Evolutionary conservation across 2,329 filamentous ascomycete genomes (phyloP).

Genomic region (Aspergillus fumigatiaffinis): DNA sequence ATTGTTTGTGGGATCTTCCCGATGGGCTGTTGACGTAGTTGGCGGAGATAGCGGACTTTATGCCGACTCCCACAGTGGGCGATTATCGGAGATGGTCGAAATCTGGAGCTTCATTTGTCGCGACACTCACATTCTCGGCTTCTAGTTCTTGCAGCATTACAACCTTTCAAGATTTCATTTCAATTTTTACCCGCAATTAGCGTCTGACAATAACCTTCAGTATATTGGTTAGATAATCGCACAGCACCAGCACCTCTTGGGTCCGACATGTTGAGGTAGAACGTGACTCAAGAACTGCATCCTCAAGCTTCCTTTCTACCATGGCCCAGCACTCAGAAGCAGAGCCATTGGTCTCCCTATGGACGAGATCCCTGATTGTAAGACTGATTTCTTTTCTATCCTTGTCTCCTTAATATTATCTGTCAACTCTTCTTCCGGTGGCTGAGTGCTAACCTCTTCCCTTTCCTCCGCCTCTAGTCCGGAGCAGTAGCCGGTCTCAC

Average conservation of each 20-base stretch:
- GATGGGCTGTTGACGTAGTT: conserved; percentile 3
- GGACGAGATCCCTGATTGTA: conserved; percentile 43
- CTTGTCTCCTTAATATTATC: background rate
- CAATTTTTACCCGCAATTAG: background rate
- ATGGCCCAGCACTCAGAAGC: conserved; percentile 28
- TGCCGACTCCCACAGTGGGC: conserved; percentile 1
- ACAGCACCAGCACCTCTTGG: too few species aligned
- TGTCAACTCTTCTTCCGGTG: conserved; percentile 1
- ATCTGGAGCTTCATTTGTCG: conserved; percentile 6
- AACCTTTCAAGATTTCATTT: background rate
- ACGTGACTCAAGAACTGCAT: background rate
- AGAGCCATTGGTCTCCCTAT: conserved; percentile 37
- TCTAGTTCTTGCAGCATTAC: background rate
- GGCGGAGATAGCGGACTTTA: conserved; percentile 23
- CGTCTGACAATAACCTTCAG: background rate
- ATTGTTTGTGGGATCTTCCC: background rate
- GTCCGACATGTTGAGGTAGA: background rate
- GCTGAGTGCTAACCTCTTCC: conserved; percentile 1
- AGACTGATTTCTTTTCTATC: conserved; percentile 2
- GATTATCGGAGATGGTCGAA: conserved; percentile 15
- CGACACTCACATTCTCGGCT: background rate
- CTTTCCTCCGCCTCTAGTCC: conserved; percentile 50
- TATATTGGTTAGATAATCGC: background rate
- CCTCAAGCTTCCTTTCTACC: background rate
- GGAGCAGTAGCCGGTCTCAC: conserved; percentile 91